phyloP scores from a whole-genome alignment of 139 green algal genomes.

The Mesotaenium endlicherianum region DNA sequence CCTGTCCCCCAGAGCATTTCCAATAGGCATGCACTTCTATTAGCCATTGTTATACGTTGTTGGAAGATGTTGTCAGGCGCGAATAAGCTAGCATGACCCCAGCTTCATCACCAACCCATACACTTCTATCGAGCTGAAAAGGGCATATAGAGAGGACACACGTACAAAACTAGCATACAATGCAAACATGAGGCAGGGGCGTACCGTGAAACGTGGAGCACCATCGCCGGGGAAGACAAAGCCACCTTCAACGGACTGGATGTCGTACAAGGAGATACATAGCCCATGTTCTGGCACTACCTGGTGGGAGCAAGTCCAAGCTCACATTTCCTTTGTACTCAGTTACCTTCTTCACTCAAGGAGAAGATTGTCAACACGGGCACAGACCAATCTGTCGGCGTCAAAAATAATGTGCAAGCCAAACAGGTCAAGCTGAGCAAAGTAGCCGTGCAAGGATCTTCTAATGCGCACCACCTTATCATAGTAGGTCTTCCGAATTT shows the following conservation, averaged over 20 bases:
- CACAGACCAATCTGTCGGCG: background rate
- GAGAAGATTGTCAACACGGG: background rate
- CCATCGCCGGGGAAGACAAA: slow-evolving; percentile 82
- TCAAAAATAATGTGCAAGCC: background rate
- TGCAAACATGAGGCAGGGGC: background rate
- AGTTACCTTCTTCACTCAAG: too few species aligned
- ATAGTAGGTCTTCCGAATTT: slow-evolving; percentile 69
- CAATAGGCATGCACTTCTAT: too few species aligned
- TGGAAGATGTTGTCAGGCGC: too few species aligned
- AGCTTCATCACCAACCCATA: too few species aligned
- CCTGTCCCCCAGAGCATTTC: too few species aligned
- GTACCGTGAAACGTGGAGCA: slow-evolving; percentile 67
- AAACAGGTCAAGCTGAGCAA: background rate
- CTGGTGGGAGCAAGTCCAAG: too few species aligned
- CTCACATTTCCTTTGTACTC: too few species aligned
- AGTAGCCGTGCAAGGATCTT: background rate
- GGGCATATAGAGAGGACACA: background rate
- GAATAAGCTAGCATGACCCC: too few species aligned
- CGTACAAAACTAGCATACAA: background rate
- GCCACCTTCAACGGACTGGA: slow-evolving; percentile 74
- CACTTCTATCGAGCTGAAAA: background rate
- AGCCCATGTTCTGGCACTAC: slow-evolving; percentile 76
- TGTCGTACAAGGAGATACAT: slow-evolving; percentile 83
- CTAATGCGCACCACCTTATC: slow-evolving; percentile 59
- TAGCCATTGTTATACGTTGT: too few species aligned